Evolutionary conservation across 139 green algal genomes (phyloP), one percentile per base, ranked within the genome.

Genomic region (Chlamydomonas sp.): DNA sequence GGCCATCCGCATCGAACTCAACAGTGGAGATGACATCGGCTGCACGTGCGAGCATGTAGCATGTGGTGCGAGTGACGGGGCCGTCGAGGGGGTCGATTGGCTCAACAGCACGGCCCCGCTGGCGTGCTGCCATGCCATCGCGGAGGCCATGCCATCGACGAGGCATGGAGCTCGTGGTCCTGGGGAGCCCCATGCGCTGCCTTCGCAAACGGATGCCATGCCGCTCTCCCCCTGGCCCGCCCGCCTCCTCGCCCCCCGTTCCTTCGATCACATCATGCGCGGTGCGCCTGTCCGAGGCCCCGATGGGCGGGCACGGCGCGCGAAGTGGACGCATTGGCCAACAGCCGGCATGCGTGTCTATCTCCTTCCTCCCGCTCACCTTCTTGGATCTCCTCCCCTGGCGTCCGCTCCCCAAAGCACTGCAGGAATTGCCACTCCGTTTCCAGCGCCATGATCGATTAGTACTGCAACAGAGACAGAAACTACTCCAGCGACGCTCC

Each of bases 21-120:
- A 99, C 89, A 0, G 95, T 92, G 4, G 89, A 97, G 38, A 99
- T 97, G n/a, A 99, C 93, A 66, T 99, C 95, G 24, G 91, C 94
- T 98, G 93, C 83, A 78, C 10, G 43, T 8, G 24, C 8, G 24
- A 30, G 6, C 50, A 61, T 28, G 50, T n/a, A 61, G 24, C 16
- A 61, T 35, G 31, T 10, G 5, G 5, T 61, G 50, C 8, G n/a
- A n/a, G n/a, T n/a, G n/a, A n/a, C n/a, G n/a, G n/a, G n/a, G n/a
- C n/a, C n/a, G n/a, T n/a, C n/a, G n/a, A n/a, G n/a, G n/a, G n/a
- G n/a, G n/a, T n/a, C n/a, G n/a, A n/a, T n/a, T n/a, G n/a, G n/a
- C n/a, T n/a, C n/a, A 8, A 5, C 13, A 61, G 13, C 13, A 35
- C 13, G 29, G 24, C 50, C 29, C 50, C 6, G 31, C 16, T 34